phyloP scores from a whole-genome alignment of 106 monocot species.

The Apostasia shenzhenica region DNA sequence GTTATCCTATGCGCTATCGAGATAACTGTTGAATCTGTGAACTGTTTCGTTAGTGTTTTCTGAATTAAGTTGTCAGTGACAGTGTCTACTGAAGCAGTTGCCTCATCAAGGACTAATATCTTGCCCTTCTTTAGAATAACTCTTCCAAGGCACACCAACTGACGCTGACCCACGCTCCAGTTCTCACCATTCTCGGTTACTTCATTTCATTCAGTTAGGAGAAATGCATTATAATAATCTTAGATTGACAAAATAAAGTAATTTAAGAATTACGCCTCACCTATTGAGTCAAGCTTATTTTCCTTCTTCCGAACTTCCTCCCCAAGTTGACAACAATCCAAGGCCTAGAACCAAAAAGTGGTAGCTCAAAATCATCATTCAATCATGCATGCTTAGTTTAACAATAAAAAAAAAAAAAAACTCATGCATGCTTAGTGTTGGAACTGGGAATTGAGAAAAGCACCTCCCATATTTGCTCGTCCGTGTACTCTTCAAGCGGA shows the following conservation, averaged over 20 bases:
- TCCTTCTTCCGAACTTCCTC: conserved; percentile 45
- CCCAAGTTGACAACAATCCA: too few relatives aligned
- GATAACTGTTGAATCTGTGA: conserved; percentile 38
- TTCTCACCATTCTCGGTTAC: conserved; percentile 73
- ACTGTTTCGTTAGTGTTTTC: conserved; percentile 12
- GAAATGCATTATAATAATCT: too few relatives aligned
- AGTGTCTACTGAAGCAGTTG: conserved; percentile 15
- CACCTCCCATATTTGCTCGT: conserved; percentile 86
- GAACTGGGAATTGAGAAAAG: too few relatives aligned
- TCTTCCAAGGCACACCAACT: conserved; percentile 56
- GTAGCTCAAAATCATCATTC: too few relatives aligned
- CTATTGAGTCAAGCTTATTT: conserved; percentile 66
- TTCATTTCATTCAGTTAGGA: not conserved
- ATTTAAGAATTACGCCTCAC: too few relatives aligned
- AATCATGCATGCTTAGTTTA: too few relatives aligned
- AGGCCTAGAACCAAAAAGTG: too few relatives aligned
- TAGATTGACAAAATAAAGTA: too few relatives aligned
- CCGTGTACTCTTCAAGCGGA: conserved; percentile 68
- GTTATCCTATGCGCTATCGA: conserved; percentile 71
- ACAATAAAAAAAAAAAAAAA: too few relatives aligned
- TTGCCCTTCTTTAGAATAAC: conserved; percentile 53
- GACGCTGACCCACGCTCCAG: conserved; percentile 77
- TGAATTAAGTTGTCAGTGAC: conserved; percentile 13
- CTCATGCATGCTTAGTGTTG: too few relatives aligned
- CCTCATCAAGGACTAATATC: conserved; percentile 69